These are phyloP conservation scores for Fraxinus anomala DNA, from an alignment of 257 asterid genomes.

Conservation along the genomic window DNA sequence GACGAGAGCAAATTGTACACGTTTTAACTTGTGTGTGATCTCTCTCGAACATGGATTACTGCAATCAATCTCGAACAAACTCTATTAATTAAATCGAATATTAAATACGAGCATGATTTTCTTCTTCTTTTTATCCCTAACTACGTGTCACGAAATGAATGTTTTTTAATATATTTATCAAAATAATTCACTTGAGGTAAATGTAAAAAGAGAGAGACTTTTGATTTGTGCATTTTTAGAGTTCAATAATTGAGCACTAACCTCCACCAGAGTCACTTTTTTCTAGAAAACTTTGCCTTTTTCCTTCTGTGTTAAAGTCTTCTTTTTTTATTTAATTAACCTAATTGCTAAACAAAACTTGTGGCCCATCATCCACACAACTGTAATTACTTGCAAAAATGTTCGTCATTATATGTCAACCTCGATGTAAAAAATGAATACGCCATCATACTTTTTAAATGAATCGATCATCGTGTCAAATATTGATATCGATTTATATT, in stretches of 20 bases:
- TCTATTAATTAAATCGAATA: too few species aligned
- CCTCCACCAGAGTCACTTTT: conserved; percentile 25
- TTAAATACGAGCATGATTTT: background rate
- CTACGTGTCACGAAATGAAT: conserved; percentile 16
- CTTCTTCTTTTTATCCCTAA: background rate
- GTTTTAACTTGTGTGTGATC: too few species aligned
- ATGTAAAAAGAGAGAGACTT: background rate
- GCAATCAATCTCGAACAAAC: too few species aligned
- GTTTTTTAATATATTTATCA: conserved; percentile 25
- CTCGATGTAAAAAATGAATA: background rate
- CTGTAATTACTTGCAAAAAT: conserved; percentile 25
- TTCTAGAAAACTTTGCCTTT: conserved; percentile 22
- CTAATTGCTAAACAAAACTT: conserved; percentile 26
- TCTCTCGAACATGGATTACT: too few species aligned
- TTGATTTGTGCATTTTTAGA: conserved; percentile 33
- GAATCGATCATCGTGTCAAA: too few species aligned
- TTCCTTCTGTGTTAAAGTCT: conserved; percentile 19
- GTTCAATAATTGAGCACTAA: conserved; percentile 58
- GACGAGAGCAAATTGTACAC: too few species aligned
- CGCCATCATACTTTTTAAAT: too few species aligned
- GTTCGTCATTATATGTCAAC: background rate
- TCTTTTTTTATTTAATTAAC: conserved; percentile 10
- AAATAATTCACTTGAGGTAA: conserved; percentile 22
- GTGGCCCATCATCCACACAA: conserved; percentile 34
- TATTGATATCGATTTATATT: too few species aligned